A percentile compares a stretch with the other conserved stretches of the same genome.
These are phyloP conservation scores for Aspergillus niger DNA, from an alignment of 2,329 filamentous ascomycete species.

Conservation along the genomic window DNA sequence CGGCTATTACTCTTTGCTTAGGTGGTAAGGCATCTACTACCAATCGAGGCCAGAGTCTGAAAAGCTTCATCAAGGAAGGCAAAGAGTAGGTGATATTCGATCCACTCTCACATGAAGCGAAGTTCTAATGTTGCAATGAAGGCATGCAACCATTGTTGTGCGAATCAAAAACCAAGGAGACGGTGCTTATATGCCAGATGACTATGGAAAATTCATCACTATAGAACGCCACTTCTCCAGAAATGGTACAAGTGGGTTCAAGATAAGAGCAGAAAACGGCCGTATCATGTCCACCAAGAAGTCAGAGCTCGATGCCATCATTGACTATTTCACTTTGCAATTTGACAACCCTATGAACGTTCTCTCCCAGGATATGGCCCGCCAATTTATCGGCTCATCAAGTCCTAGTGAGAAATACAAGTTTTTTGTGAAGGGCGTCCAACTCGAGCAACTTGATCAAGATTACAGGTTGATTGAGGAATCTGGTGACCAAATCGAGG, in stretches of 20 bases:
- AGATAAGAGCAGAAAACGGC: conserved; percentile 73
- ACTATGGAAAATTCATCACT: conserved; percentile 81
- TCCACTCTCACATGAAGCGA: background rate
- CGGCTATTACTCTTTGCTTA: conserved; percentile 89
- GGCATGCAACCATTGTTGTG: conserved; percentile 68
- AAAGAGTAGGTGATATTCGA: conserved; percentile 60
- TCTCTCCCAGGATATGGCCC: conserved; percentile 90
- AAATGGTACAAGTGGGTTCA: conserved; percentile 77
- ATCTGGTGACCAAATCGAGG: conserved; percentile 70
- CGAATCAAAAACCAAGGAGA: conserved; percentile 88
- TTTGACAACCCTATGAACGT: conserved; percentile 97
- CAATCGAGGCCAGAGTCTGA: conserved; percentile 86
- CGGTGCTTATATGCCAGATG: conserved; percentile 77
- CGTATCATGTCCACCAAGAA: conserved; percentile 79
- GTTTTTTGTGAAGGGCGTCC: conserved; percentile 92
- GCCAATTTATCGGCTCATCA: conserved; percentile 87
- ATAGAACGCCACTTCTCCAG: conserved; percentile 88
- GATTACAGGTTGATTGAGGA: conserved; percentile 87
- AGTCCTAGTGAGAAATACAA: conserved; percentile 86
- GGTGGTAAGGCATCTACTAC: conserved; percentile 91
- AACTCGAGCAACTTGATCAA: conserved; percentile 85
- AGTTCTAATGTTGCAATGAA: conserved; percentile 25
- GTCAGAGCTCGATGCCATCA: conserved; percentile 84
- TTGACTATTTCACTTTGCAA: conserved; percentile 89
- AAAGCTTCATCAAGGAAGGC: conserved; percentile 88